A percentile compares a stretch with the other conserved stretches of the same genome.
These are phyloP conservation scores for Cinnamomum chago DNA, from an alignment of 164 flowering plant genomes.

Conservation along the genomic window DNA sequence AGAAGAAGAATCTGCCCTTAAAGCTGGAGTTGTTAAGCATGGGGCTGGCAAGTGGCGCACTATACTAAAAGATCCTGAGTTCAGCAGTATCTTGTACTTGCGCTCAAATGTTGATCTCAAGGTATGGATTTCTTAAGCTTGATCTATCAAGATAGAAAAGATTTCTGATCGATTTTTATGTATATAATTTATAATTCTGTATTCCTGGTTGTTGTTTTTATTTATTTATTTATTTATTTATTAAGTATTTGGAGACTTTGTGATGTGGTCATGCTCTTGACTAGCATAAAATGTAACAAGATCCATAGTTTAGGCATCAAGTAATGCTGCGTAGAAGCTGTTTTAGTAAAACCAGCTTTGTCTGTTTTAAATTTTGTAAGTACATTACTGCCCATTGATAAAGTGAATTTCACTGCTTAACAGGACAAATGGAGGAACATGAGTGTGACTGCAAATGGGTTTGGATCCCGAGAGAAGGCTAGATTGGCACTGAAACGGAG, in stretches of 20 bases:
- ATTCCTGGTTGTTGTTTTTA: too few relatives aligned
- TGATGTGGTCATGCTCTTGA: neutral
- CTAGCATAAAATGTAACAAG: neutral
- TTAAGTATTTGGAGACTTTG: too few relatives aligned
- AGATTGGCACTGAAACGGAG: conserved; percentile 61
- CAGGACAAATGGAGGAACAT: conserved; percentile 98
- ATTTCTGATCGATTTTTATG: neutral
- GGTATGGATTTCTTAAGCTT: conserved; percentile 34
- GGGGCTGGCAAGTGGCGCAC: conserved; percentile 99
- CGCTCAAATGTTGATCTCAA: conserved; percentile 97
- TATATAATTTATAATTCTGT: neutral
- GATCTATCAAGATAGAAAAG: neutral
- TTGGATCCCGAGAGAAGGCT: conserved; percentile 76
- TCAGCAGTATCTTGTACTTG: conserved; percentile 57
- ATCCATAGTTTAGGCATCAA: neutral
- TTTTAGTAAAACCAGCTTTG: neutral
- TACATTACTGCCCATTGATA: neutral
- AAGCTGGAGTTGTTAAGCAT: conserved; percentile 85
- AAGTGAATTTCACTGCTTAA: neutral
- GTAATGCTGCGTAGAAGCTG: neutral
- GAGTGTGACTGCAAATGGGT: conserved; percentile 90
- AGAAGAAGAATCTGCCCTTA: conserved; percentile 92
- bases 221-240: too few relatives aligned
- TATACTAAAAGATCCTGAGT: conserved; percentile 92
- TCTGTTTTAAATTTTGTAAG: too few relatives aligned